Evolutionary conservation across 2,329 filamentous ascomycete genomes (phyloP), one percentile per base, ranked within the genome.

Genomic region (Alternaria sp.): DNA sequence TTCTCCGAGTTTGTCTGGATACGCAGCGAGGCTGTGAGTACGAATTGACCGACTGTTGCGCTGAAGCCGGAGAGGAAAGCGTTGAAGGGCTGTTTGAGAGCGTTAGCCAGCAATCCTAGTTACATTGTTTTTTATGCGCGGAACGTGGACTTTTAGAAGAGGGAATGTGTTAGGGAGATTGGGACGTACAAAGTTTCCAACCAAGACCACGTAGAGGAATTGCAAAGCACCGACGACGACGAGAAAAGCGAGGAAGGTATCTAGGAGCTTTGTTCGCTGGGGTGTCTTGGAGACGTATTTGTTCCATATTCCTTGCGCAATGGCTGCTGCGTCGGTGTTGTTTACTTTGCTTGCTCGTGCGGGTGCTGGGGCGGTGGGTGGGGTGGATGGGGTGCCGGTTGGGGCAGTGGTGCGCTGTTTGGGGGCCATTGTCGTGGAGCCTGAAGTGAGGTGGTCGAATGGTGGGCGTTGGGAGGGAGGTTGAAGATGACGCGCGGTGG

Each of bases 11-110:
- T 93, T 48, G 93, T 97, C 80, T 99, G 95, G 79, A 98, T 96
- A 64, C 95, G 88, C 70, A 99, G 82, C 82, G 74, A 88, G 83
- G 92, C 92, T 50, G 95, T 97, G 69, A 99, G 87, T 63, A 99
- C 95, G 78, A 99, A 99, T 78, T 99, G 95, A 62, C 95, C 95
- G 63, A 99, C 94, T 1, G 94, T 95, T 14, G 94, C 92, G 61
- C 88, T 89, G 83, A 99, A 99, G 46, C 95, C 96, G 31, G 93
- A 92, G 31, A 99, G 87, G 83, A 99, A 99, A 65, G 96, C 95
- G 78, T 99, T 99, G 85, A 99, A 99, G 9, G 95, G 95, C 94
- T 98, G 31, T 28, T 21, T 7, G n/a, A 9, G 46, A n/a, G 34
- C 3, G 46, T 63, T 39, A 62, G 57, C 23, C 46, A 26, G 21